These are phyloP conservation scores for Aureobasidium sp. DNA, from an alignment of 2,329 filamentous ascomycete species.

Conservation along the genomic window DNA sequence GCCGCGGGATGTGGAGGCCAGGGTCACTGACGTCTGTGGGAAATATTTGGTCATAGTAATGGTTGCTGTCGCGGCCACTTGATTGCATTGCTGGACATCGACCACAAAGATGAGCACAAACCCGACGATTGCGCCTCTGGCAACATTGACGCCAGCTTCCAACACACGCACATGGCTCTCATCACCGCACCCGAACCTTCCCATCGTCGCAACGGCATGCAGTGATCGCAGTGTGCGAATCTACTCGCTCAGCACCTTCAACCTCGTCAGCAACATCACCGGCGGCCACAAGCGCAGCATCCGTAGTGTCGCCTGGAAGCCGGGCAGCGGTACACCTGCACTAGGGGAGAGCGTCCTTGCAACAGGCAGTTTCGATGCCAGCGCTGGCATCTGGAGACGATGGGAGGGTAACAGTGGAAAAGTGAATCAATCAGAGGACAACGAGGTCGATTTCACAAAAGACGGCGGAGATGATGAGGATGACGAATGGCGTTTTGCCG, in stretches of 20 bases:
- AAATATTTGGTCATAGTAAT: background rate
- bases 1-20: too few species aligned
- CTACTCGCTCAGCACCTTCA: conserved; percentile 77
- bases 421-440: conserved; percentile 28
- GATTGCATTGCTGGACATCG: background rate
- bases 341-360: conserved; percentile 68
- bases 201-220: conserved; percentile 82
- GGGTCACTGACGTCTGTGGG: conserved; percentile 2
- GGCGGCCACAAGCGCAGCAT: conserved; percentile 89
- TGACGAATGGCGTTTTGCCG: conserved; percentile 86
- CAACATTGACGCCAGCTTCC: conserved; percentile 48
- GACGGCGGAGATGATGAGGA: conserved; percentile 48
- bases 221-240: conserved; percentile 80
- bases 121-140: conserved; percentile 36
- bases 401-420: conserved; percentile 58
- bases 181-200: conserved; percentile 75
- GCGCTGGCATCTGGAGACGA: conserved; percentile 62
- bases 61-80: background rate
- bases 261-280: conserved; percentile 68
- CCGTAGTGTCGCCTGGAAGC: conserved; percentile 84
- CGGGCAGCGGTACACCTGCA: conserved; percentile 36
- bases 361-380: conserved; percentile 89
- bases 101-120: conserved; percentile 4
- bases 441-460: conserved; percentile 28
- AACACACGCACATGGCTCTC: conserved; percentile 73